These are phyloP conservation scores for Laguncularia racemosa DNA, from an alignment of 345 rosid species.

Conservation along the genomic window DNA sequence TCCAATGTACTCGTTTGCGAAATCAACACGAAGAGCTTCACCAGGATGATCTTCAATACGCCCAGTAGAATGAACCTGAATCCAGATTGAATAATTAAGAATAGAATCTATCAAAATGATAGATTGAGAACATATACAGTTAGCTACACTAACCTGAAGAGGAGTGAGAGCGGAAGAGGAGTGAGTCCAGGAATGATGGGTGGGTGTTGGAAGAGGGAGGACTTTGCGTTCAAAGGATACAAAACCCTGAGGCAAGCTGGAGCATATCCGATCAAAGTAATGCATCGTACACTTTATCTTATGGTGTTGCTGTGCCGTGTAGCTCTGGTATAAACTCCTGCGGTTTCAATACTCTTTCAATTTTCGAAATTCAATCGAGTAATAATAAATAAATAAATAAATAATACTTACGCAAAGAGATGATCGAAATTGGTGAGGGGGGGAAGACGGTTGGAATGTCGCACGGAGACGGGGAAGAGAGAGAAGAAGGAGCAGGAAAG, in stretches of 20 bases:
- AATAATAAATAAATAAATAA: no score
- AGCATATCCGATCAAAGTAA: slow-evolving; percentile 76
- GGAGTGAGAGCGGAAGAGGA: slow-evolving; percentile 54
- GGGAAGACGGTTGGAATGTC: slow-evolving; percentile 61
- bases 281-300: slow-evolving; percentile 69
- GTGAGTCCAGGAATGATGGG: slow-evolving; percentile 60
- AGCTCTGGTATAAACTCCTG: slow-evolving; percentile 64
- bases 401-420: slow-evolving; percentile 65
- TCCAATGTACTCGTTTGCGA: slow-evolving; percentile 81
- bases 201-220: slow-evolving; percentile 49
- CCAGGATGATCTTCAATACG: slow-evolving; percentile 66
- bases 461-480: slow-evolving; percentile 58
- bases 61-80: slow-evolving; percentile 53
- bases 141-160: slow-evolving; percentile 42
- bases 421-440: slow-evolving; percentile 76
- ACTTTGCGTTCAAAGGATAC: slow-evolving; percentile 88
- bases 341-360: neutral
- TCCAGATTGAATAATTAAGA: neutral
- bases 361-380: neutral
- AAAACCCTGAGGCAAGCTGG: slow-evolving; percentile 44
- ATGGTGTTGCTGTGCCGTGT: slow-evolving; percentile 58
- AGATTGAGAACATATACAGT: neutral
- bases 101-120: neutral
- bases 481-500: slow-evolving; percentile 82
- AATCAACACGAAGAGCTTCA: slow-evolving; percentile 77